Percentiles rank a stretch among this genome's conserved stretches.
phyloP scores from a whole-genome alignment of 225 moss, liverwort and hornwort genomes.

The Antitrichia curtipendula region DNA sequence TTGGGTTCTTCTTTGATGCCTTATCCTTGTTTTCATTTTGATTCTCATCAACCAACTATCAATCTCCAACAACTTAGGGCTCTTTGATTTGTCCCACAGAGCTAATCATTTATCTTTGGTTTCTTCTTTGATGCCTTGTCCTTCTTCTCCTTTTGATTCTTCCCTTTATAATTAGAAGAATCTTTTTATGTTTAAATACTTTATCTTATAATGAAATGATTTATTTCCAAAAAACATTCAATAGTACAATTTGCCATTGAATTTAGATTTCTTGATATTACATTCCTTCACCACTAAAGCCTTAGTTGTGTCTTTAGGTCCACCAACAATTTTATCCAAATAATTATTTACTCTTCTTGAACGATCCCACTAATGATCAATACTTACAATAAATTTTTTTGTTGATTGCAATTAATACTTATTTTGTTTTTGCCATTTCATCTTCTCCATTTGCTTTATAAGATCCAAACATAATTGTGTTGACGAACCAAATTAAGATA shows the following conservation, averaged over 20 bases:
- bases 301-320: not conserved
- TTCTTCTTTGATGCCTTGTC: not conserved
- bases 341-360: not conserved
- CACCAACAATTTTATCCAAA: accelerated
- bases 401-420: not conserved
- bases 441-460: too few relatives aligned
- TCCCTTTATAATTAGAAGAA: accelerated
- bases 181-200: not conserved
- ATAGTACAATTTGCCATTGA: not conserved
- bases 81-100: accelerated
- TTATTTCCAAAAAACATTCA: too few relatives aligned
- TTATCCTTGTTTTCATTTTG: not conserved
- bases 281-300: not conserved
- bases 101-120: not conserved
- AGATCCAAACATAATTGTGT: too few relatives aligned
- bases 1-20: accelerated
- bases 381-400: not conserved
- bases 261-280: not conserved
- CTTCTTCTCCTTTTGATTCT: not conserved
- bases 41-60: not conserved
- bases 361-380: not conserved
- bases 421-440: too few relatives aligned
- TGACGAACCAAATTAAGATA: too few relatives aligned
- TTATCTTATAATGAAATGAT: not conserved
- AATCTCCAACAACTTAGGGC: accelerated